Base-by-base conservation (phyloP, 768 basidiomycete genomes). In the Podaxis rugospora region DNA sequence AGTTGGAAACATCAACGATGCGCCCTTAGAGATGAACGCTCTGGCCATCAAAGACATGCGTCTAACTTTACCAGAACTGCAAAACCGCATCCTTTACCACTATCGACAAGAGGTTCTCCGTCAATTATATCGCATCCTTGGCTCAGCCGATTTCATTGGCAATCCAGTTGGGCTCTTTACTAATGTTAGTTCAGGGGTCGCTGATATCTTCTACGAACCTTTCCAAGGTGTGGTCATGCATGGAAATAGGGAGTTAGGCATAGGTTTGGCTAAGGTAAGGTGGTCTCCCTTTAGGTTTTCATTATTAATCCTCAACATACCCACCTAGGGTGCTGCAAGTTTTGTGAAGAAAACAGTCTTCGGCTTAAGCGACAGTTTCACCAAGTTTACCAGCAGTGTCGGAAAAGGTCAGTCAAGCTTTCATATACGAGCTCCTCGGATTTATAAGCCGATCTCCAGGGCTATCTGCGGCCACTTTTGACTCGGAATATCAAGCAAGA, bases 301-400 rank as follows among this genome's bases (percentile, higher is more conserved):
- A 49, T 36, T 63, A 23, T 56, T 54, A 36, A 42, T 28, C 40
- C 13, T 25, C 4, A 23, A 49, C 47, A 21, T 18, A 49, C 11
- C 47, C 27, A 21, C 36, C n/a, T 66, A 95, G 90, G 97, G 97
- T 49, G 96, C 96, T 0, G 94, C 95, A 5, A 98, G 95, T 70
- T 95, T 99, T 66, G 91, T 98, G 57, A 98, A 98, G 80, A 99
- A 99, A 78, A 97, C 96, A 0, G 92, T 98, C 5, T 99, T 98
- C 67, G 97, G 97, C 39, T 71, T 99, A 46, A 91, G 92, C 36
- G 96, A 99, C 69, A 96, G 93, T 70, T 79, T 99, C 70, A 95
- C 95, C n/a, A 98, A 98, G 74, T 89, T 99, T 69, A 98, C 97
- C 1, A 93, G 95, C 64, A 97, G 94, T 71, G 87, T 99, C 63